Percentiles rank a stretch among this genome's conserved stretches.
phyloP scores from a whole-genome alignment of 768 basidiomycete species.

The Pleurotus citrinopileatus region DNA sequence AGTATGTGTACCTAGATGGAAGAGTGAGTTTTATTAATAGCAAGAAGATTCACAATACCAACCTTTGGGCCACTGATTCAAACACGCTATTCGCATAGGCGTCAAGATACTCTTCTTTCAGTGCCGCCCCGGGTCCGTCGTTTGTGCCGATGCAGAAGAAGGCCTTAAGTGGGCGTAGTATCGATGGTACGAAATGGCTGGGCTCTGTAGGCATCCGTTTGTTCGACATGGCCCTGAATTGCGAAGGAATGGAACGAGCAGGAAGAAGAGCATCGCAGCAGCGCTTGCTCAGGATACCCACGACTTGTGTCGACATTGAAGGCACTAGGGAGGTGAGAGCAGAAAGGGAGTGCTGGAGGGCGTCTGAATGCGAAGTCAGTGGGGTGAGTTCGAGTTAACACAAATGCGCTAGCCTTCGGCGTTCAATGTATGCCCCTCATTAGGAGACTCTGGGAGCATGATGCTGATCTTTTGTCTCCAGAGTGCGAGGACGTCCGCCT shows the following conservation, averaged over 20 bases:
- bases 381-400: neutral
- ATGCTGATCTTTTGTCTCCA: slow-evolving; percentile 69
- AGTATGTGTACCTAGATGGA: slow-evolving; percentile 65
- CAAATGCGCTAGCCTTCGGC: slow-evolving; percentile 47
- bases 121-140: slow-evolving; percentile 55
- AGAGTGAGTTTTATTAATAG: neutral
- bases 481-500: slow-evolving; percentile 47
- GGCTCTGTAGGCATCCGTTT: slow-evolving; percentile 71
- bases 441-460: slow-evolving; percentile 49
- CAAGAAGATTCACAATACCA: slow-evolving; percentile 10
- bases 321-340: slow-evolving; percentile 49
- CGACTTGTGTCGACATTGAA: slow-evolving; percentile 60
- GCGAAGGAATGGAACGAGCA: slow-evolving; percentile 85
- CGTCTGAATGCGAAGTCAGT: slow-evolving; percentile 34
- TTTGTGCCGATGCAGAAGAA: slow-evolving; percentile 64
- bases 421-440: slow-evolving; percentile 27
- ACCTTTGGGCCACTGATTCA: slow-evolving; percentile 69
- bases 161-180: slow-evolving; percentile 75
- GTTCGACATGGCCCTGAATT: slow-evolving; percentile 83
- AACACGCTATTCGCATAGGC: slow-evolving; percentile 62
- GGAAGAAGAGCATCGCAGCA: slow-evolving; percentile 83
- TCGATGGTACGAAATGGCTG: slow-evolving; percentile 81
- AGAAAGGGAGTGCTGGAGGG: slow-evolving; percentile 51
- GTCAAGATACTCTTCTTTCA: slow-evolving; percentile 54
- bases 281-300: slow-evolving; percentile 70